These are phyloP conservation scores for Rauvolfia tetraphylla DNA, from an alignment of 257 asterid species.

Conservation along the genomic window DNA sequence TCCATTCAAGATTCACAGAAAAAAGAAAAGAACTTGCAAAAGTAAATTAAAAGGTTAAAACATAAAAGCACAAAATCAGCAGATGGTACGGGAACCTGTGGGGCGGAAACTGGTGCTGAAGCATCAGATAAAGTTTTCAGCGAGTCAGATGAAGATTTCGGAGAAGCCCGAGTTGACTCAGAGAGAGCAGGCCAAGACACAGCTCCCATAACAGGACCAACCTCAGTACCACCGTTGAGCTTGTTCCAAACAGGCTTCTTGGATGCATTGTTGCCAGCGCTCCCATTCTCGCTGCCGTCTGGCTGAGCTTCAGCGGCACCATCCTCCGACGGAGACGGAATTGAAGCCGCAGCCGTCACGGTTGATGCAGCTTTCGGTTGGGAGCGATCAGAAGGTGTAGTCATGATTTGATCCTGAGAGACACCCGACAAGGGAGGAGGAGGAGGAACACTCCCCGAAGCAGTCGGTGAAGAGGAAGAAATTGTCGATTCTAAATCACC, in stretches of 20 bases:
- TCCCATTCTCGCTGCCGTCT: conserved; percentile 6
- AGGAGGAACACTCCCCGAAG: background rate
- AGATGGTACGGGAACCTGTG: conserved; percentile 40
- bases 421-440: background rate
- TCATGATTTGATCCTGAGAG: background rate
- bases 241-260: conserved; percentile 16
- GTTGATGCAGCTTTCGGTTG: background rate
- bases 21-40: background rate
- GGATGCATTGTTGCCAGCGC: background rate
- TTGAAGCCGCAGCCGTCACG: background rate
- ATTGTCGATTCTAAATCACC: conserved; percentile 1
- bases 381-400: background rate
- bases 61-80: background rate
- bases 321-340: background rate
- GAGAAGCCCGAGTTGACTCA: conserved; percentile 64
- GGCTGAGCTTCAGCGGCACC: conserved; percentile 4
- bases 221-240: conserved; percentile 34
- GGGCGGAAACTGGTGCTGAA: conserved; percentile 28
- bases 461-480: background rate
- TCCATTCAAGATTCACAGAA: background rate
- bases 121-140: conserved; percentile 39
- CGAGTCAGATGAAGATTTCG: conserved; percentile 44
- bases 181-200: conserved; percentile 79
- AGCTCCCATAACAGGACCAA: conserved; percentile 66
- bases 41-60: too few species aligned